phyloP scores from a whole-genome alignment of 192 early-diverging fungal genomes.

The Geranomyces michiganensis region DNA sequence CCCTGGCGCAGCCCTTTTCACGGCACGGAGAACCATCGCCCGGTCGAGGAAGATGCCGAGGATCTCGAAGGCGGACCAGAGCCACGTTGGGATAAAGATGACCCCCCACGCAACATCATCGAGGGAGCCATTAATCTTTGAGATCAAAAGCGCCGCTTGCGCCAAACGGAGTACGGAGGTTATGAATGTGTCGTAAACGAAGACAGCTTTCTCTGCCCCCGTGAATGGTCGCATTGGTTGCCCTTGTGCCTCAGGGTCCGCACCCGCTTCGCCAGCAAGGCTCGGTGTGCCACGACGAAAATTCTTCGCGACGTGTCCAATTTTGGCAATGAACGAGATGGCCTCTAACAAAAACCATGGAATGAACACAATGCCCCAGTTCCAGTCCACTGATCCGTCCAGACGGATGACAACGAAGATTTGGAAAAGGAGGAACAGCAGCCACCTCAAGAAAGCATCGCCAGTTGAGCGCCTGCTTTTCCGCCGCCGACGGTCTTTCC shows the following conservation, averaged over 20 bases:
- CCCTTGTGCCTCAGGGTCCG: constrained; percentile 34
- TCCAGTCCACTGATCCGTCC: constrained; percentile 65
- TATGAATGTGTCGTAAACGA: constrained; percentile 49
- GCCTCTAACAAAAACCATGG: constrained; percentile 86
- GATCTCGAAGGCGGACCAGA: constrained; percentile 23
- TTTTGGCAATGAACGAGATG: constrained; percentile 58
- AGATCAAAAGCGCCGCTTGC: constrained; percentile 68
- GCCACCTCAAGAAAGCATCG: constrained; percentile 39
- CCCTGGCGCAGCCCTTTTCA: background rate
- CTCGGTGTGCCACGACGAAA: constrained; percentile 17
- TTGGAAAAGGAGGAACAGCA: constrained; percentile 73
- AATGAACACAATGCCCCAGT: constrained; percentile 69
- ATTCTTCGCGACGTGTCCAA: background rate
- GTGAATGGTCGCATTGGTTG: constrained; percentile 26
- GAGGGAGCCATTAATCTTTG: constrained; percentile 41
- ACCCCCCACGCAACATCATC: constrained; percentile 35
- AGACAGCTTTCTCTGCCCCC: constrained; percentile 31
- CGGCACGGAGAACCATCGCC: background rate
- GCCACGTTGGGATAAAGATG: constrained; percentile 40
- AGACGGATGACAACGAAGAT: constrained; percentile 72
- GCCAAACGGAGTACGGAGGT: constrained; percentile 70
- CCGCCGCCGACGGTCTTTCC: constrained; percentile 31
- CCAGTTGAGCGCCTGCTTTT: constrained; percentile 35
- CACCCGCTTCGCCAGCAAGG: background rate
- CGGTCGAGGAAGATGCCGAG: constrained; percentile 25